Conservation (phyloP, 2,329 filamentous ascomycete species). For the Paraphoma chrysanthemicola region DNA sequence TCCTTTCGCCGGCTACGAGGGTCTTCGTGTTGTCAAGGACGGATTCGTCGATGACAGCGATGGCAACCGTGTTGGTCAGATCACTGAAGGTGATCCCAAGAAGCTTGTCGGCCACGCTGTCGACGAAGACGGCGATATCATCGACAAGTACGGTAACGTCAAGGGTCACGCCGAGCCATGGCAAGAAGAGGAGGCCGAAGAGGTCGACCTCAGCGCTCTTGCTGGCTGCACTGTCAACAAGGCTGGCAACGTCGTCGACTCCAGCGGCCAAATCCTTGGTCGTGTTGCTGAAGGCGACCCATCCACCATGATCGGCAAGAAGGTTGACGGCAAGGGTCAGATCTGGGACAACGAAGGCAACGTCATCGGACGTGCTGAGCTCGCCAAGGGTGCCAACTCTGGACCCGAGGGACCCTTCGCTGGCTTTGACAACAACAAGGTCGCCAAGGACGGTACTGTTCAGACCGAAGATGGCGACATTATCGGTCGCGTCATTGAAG, state of each 20-base stretch:
- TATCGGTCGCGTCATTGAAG: slow-evolving; percentile 58
- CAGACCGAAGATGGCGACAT: slow-evolving; percentile 54
- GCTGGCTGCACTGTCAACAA: slow-evolving; percentile 70
- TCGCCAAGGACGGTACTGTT: slow-evolving; percentile 66
- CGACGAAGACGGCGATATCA: slow-evolving; percentile 82
- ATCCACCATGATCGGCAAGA: slow-evolving; percentile 64
- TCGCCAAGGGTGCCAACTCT: slow-evolving; percentile 59
- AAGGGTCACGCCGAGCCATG: slow-evolving; percentile 67
- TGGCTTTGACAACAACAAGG: slow-evolving; percentile 63
- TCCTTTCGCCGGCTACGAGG: slow-evolving; percentile 71
- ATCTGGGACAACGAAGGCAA: slow-evolving; percentile 70
- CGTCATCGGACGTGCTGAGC: slow-evolving; percentile 65
- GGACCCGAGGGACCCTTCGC: slow-evolving; percentile 65
- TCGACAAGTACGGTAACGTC: slow-evolving; percentile 75
- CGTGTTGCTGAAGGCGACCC: slow-evolving; percentile 65
- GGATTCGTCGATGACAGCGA: slow-evolving; percentile 79
- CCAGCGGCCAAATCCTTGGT: slow-evolving; percentile 64
- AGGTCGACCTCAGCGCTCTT: slow-evolving; percentile 65
- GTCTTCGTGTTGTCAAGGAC: slow-evolving; percentile 71
- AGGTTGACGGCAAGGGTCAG: slow-evolving; percentile 68
- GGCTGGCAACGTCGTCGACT: slow-evolving; percentile 67
- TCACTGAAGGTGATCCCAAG: slow-evolving; percentile 75
- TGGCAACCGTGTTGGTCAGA: slow-evolving; percentile 76
- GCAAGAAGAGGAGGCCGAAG: slow-evolving; percentile 57
- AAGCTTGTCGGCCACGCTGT: slow-evolving; percentile 74